Percentiles rank a stretch among this genome's conserved stretches.
Conservation (phyloP, 2,329 filamentous ascomycete species). For the Ophiostoma piceae region DNA sequence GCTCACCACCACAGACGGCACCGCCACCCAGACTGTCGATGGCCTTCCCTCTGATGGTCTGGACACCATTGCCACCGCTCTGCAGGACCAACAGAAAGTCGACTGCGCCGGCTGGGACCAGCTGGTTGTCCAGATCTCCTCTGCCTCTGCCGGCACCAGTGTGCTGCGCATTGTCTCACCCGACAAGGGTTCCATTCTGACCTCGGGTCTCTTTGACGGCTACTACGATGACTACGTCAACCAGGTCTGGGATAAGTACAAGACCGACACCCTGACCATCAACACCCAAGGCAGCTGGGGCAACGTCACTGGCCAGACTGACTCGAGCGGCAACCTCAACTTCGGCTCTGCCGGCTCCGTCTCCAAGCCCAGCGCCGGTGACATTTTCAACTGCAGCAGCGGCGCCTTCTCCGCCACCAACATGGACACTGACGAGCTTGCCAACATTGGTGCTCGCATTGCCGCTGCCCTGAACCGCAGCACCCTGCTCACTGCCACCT, state of each 20-base stretch:
- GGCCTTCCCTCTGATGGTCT: slow-evolving; percentile 47
- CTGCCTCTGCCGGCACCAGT: slow-evolving; percentile 31
- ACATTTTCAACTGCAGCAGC: slow-evolving; percentile 50
- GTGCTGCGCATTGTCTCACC: slow-evolving; percentile 49
- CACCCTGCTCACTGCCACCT: slow-evolving; percentile 53
- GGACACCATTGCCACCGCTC: slow-evolving; percentile 40
- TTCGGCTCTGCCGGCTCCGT: slow-evolving; percentile 42
- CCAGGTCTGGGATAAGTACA: slow-evolving; percentile 49
- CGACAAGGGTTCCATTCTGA: slow-evolving; percentile 44
- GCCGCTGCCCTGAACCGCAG: slow-evolving; percentile 70
- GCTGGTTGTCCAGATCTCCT: slow-evolving; percentile 42
- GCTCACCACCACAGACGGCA: slow-evolving; percentile 45
- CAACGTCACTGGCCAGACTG: slow-evolving; percentile 42
- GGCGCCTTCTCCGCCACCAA: slow-evolving; percentile 50
- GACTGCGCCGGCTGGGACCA: slow-evolving; percentile 50
- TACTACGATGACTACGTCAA: slow-evolving; percentile 50
- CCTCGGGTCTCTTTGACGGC: slow-evolving; percentile 42
- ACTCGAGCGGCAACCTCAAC: slow-evolving; percentile 35
- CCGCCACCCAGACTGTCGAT: slow-evolving; percentile 41
- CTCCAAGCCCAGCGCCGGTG: slow-evolving; percentile 42
- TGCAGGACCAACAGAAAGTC: slow-evolving; percentile 42
- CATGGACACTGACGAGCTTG: slow-evolving; percentile 43
- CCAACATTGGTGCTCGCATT: slow-evolving; percentile 66
- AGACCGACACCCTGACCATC: slow-evolving; percentile 41
- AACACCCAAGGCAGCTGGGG: slow-evolving; percentile 53